These are phyloP conservation scores for Cordyceps sp. DNA, from an alignment of 2,329 filamentous ascomycete species.

Conservation along the genomic window DNA sequence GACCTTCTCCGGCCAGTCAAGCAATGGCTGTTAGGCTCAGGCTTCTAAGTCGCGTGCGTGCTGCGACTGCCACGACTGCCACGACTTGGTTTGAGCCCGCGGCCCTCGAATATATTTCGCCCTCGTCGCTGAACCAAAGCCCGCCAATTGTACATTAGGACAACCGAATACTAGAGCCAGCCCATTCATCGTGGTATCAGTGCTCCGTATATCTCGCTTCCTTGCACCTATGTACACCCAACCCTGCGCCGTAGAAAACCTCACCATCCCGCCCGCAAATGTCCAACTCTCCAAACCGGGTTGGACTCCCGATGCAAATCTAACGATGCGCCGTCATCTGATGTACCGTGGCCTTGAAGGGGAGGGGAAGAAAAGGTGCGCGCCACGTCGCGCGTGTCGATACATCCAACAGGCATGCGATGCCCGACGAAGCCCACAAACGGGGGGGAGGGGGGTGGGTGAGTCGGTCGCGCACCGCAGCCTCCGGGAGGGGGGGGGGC, in stretches of 20 bases:
- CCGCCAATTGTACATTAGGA: slow-evolving; percentile 5
- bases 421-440: no score
- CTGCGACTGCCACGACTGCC: no score
- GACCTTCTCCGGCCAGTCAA: slow-evolving; percentile 12
- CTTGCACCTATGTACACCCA: slow-evolving; percentile 10
- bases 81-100: no score
- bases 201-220: slow-evolving; percentile 6
- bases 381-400: neutral
- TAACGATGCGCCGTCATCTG: slow-evolving; percentile 8
- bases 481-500: no score
- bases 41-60: slow-evolving; percentile 16
- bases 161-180: slow-evolving; percentile 2
- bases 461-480: no score
- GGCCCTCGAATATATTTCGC: no score
- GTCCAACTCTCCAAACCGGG: slow-evolving; percentile 5
- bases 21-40: slow-evolving; percentile 16
- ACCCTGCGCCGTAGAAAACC: slow-evolving; percentile 1
- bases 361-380: neutral
- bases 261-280: slow-evolving; percentile 1
- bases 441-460: no score
- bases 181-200: slow-evolving; percentile 9
- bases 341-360: slow-evolving; percentile 3
- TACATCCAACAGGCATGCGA: no score
- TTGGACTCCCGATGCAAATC: slow-evolving; percentile 6
- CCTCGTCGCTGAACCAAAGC: no score